Conservation (phyloP, 116 monocot genomes). For the Papilionanthe hybrid region DNA sequence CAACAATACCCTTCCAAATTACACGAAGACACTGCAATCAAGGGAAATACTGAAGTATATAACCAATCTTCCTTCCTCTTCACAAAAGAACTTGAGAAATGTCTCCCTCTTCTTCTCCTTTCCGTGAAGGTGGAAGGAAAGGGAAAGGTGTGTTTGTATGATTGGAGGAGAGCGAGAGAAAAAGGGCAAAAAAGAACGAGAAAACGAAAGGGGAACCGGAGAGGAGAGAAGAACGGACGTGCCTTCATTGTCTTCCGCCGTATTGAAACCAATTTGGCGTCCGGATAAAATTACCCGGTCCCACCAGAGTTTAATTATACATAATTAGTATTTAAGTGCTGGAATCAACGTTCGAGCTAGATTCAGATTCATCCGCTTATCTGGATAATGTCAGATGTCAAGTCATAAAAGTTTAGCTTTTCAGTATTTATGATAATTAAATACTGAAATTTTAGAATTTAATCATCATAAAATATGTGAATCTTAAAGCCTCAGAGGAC, state of each 20-base stretch:
- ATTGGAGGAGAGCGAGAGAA: slow-evolving; percentile 7
- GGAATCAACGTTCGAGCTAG: too few relatives aligned
- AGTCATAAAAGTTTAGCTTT: too few relatives aligned
- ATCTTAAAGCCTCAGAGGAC: too few relatives aligned
- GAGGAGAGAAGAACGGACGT: slow-evolving; percentile 1
- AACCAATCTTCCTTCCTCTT: slow-evolving; percentile 1
- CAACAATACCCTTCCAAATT: not conserved
- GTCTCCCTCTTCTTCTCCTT: not conserved
- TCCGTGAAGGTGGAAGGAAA: not conserved
- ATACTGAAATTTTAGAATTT: too few relatives aligned
- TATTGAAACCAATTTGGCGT: slow-evolving; percentile 3
- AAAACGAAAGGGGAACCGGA: not conserved
- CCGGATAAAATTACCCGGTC: not conserved
- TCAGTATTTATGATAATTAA: too few relatives aligned
- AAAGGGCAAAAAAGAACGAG: not conserved
- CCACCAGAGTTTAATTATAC: not conserved
- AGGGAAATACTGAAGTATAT: not conserved
- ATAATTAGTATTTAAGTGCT: not conserved
- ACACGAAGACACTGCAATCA: not conserved
- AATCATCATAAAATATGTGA: too few relatives aligned
- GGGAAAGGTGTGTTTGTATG: not conserved
- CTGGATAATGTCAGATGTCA: too few relatives aligned
- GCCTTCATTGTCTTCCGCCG: not conserved
- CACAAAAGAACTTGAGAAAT: not conserved
- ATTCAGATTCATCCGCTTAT: too few relatives aligned